phyloP scores from a whole-genome alignment of 2,329 filamentous ascomycete genomes.

The Talaromyces funiculosus region DNA sequence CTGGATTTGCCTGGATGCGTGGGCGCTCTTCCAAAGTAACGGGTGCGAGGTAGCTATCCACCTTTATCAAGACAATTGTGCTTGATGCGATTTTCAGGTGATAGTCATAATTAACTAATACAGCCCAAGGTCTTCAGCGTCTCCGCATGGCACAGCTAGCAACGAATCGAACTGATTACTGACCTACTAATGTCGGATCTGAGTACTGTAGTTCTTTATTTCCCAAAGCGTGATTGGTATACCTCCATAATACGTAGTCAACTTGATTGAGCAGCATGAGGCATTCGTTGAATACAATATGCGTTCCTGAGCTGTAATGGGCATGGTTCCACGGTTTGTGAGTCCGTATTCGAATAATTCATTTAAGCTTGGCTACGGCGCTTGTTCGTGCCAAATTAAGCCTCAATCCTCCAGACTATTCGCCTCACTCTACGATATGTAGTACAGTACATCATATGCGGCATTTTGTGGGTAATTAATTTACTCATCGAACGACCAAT shows the following conservation, averaged over 20 bases:
- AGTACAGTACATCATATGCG: not conserved
- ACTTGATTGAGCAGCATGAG: not conserved
- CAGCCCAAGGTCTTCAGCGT: too few species aligned
- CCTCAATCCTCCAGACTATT: not conserved
- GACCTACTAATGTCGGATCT: not conserved
- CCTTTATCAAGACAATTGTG: too few species aligned
- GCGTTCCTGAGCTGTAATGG: too few species aligned
- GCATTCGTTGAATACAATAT: not conserved
- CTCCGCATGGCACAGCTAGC: too few species aligned
- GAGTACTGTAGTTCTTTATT: not conserved
- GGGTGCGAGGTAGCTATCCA: too few species aligned
- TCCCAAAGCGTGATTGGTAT: not conserved
- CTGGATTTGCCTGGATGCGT: too few species aligned
- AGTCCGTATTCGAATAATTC: not conserved
- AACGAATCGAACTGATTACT: not conserved
- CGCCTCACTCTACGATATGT: constrained; percentile 4
- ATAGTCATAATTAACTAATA: too few species aligned
- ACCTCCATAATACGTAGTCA: not conserved
- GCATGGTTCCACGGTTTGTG: not conserved
- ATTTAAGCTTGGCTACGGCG: not conserved
- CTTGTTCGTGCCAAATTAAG: not conserved
- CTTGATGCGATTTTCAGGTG: too few species aligned
- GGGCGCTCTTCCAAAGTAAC: too few species aligned
- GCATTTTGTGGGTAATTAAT: not conserved
- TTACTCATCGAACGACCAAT: not conserved